Conservation (phyloP, 352 stramenopile genomes). For the Globisporangium spinosum region DNA sequence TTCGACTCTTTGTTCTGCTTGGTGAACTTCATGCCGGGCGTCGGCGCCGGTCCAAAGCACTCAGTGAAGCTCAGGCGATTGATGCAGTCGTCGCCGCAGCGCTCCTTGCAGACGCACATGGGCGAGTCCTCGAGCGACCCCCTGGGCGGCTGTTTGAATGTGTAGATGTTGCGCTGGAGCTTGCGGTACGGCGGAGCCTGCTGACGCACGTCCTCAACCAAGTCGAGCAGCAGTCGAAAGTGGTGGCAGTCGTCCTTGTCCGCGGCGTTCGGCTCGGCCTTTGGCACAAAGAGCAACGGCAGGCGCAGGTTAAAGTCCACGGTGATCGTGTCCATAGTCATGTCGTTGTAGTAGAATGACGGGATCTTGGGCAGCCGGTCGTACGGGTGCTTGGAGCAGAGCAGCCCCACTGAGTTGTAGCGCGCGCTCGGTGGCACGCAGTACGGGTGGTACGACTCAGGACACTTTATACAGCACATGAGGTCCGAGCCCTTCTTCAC, state of each 20-base stretch:
- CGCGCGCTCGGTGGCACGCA: slow-evolving; percentile 89
- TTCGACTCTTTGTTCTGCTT: slow-evolving; percentile 85
- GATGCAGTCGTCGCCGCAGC: slow-evolving; percentile 91
- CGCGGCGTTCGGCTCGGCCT: slow-evolving; percentile 44
- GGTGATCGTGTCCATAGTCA: slow-evolving; percentile 59
- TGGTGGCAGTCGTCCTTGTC: slow-evolving; percentile 63
- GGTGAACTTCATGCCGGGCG: slow-evolving; percentile 54
- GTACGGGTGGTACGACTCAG: slow-evolving; percentile 89
- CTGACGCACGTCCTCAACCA: slow-evolving; percentile 74
- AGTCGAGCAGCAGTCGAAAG: slow-evolving; percentile 63
- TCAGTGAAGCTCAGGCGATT: slow-evolving; percentile 92
- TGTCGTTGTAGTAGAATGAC: slow-evolving; percentile 60
- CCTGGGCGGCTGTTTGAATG: slow-evolving; percentile 66
- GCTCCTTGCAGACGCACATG: slow-evolving; percentile 70
- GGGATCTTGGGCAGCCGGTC: slow-evolving; percentile 79
- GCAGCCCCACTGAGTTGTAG: slow-evolving; percentile 90
- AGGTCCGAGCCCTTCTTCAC: slow-evolving; percentile 72
- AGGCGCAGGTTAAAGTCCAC: slow-evolving; percentile 76
- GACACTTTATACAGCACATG: slow-evolving; percentile 91
- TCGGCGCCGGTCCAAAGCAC: slow-evolving; percentile 81
- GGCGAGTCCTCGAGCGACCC: slow-evolving; percentile 69
- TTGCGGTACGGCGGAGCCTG: slow-evolving; percentile 76
- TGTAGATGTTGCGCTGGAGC: slow-evolving; percentile 79
- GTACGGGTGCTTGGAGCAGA: slow-evolving; percentile 88
- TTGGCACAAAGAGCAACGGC: slow-evolving; percentile 77